A percentile compares a stretch with the other conserved stretches of the same genome.
phyloP scores from a whole-genome alignment of 352 stramenopile species.

The Phytophthora ramorum region DNA sequence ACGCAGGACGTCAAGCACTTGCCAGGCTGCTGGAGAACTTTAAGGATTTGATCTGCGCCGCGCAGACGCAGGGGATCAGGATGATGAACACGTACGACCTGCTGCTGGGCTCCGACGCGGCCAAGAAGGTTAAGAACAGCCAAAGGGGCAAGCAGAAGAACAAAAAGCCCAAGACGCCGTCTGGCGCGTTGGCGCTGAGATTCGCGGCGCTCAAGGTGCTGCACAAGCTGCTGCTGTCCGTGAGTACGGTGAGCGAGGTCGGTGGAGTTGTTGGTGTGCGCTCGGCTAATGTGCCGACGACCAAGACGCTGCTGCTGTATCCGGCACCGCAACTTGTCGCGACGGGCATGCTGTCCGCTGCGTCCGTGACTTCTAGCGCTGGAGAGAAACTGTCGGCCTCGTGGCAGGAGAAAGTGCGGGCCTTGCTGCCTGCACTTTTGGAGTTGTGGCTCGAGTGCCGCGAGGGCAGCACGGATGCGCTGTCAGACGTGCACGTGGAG shows the following conservation, averaged over 20 bases:
- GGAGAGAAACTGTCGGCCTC: slow-evolving; percentile 42
- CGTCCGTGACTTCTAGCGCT: slow-evolving; percentile 20
- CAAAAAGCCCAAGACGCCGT: slow-evolving; percentile 53
- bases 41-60: slow-evolving; percentile 65
- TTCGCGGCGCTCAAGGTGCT: slow-evolving; percentile 74
- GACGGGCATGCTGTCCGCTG: slow-evolving; percentile 35
- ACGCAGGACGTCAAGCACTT: slow-evolving; percentile 61
- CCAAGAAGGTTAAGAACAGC: slow-evolving; percentile 22
- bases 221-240: slow-evolving; percentile 65
- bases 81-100: slow-evolving; percentile 85
- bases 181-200: slow-evolving; percentile 55
- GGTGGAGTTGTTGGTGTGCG: background rate
- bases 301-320: slow-evolving; percentile 66
- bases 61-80: slow-evolving; percentile 73
- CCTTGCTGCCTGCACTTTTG: slow-evolving; percentile 62
- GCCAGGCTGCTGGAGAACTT: slow-evolving; percentile 85
- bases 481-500: slow-evolving; percentile 71
- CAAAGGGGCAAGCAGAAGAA: slow-evolving; percentile 39
- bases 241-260: slow-evolving; percentile 31
- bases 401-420: slow-evolving; percentile 76
- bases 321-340: slow-evolving; percentile 42
- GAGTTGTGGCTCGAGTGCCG: slow-evolving; percentile 83
- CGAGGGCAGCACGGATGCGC: slow-evolving; percentile 57
- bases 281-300: slow-evolving; percentile 32
- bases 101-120: slow-evolving; percentile 35